phyloP scores from a whole-genome alignment of 1,284 basidiomycete species.

The Microbotryum violaceum region DNA sequence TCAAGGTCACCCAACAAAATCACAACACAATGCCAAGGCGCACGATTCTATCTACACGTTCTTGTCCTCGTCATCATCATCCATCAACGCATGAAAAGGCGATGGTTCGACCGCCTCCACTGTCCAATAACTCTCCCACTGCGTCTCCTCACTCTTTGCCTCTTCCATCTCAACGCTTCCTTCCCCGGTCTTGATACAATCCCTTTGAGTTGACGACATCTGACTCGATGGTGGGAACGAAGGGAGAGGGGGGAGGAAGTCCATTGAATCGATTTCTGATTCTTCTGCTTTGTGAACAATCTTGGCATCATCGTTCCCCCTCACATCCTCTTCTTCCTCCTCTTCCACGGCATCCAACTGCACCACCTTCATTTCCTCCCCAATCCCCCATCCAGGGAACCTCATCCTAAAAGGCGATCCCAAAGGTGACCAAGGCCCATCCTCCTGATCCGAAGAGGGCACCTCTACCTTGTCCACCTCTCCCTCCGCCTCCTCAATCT shows the following conservation, averaged over 20 bases:
- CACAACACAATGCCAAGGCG: too few relatives aligned
- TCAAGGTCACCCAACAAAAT: too few relatives aligned
- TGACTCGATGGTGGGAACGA: too few relatives aligned
- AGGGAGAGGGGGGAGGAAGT: too few relatives aligned
- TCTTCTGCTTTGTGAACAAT: neutral
- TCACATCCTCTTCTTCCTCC: too few relatives aligned
- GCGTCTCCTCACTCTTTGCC: neutral
- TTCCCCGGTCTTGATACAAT: too few relatives aligned
- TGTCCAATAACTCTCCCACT: constrained; percentile 23
- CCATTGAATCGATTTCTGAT: neutral
- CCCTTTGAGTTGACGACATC: too few relatives aligned
- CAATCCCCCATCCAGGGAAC: constrained; percentile 4
- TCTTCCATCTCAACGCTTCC: neutral
- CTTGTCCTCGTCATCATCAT: too few relatives aligned
- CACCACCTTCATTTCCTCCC: neutral
- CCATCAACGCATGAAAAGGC: too few relatives aligned
- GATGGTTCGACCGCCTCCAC: neutral
- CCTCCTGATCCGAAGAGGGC: constrained; percentile 15
- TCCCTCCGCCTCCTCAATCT: neutral
- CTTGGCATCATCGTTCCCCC: neutral
- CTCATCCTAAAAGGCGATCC: neutral
- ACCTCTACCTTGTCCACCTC: neutral
- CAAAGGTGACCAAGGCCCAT: constrained; percentile 1
- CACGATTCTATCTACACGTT: too few relatives aligned
- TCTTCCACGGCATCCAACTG: neutral